Percentiles rank a stretch among this genome's conserved stretches.
Evolutionary conservation across 2,329 filamentous ascomycete species (phyloP).

Genomic region (Sarocladiaceae sp.): DNA sequence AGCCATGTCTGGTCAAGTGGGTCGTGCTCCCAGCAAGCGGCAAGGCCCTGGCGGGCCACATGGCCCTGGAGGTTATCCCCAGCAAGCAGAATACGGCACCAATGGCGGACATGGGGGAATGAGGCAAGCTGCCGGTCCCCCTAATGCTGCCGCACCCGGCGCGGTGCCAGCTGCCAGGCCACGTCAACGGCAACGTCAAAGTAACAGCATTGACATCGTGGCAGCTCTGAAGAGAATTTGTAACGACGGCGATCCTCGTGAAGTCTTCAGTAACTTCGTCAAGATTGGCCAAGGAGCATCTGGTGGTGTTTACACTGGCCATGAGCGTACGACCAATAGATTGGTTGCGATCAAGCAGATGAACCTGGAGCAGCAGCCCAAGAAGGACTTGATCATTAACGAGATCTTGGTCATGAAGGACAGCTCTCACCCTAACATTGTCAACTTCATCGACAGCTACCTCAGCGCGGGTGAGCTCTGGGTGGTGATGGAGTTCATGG

Average conservation of each 20-base stretch:
- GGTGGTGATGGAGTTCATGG: conserved; percentile 99
- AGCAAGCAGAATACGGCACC: conserved; percentile 18
- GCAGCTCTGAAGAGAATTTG: conserved; percentile 83
- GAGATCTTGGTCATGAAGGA: conserved; percentile 99
- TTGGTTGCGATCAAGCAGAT: conserved; percentile 99
- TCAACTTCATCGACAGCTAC: conserved; percentile 98
- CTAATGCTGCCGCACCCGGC: conserved; percentile 20
- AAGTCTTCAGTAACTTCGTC: conserved; percentile 77
- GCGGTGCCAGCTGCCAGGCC: conserved; percentile 54
- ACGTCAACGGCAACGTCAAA: conserved; percentile 72
- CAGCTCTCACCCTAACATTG: conserved; percentile 95
- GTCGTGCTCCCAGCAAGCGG: conserved; percentile 68
- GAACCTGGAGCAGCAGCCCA: conserved; percentile 96
- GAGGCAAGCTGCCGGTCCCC: conserved; percentile 14
- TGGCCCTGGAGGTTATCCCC: conserved; percentile 24
- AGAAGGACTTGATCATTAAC: conserved; percentile 98
- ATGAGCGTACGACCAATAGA: conserved; percentile 75
- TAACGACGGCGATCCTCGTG: conserved; percentile 79
- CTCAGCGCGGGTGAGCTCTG: conserved; percentile 84
- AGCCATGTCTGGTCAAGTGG: conserved; percentile 63
- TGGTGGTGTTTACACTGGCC: conserved; percentile 88
- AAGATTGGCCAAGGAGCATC: conserved; percentile 98
- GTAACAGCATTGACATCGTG: conserved; percentile 74
- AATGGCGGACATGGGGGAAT: conserved; percentile 5
- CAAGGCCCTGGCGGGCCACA: conserved; percentile 25